phyloP scores from a whole-genome alignment of 208 protist genomes.

The Trichomonas vaginalis region DNA sequence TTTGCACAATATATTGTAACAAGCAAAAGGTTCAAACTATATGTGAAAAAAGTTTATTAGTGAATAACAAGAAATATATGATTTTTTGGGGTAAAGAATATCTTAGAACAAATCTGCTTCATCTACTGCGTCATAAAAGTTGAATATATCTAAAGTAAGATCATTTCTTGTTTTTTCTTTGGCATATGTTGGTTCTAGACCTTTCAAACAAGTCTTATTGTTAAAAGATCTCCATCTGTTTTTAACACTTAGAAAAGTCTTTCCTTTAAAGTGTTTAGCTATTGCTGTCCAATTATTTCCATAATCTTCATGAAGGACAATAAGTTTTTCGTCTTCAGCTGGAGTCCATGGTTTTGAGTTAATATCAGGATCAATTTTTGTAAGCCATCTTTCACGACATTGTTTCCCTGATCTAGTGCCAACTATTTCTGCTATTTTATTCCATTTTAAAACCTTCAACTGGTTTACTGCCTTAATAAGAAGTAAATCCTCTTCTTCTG shows the following conservation, averaged over 20 bases:
- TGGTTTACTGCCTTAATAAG: background rate
- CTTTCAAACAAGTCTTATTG: too few species aligned
- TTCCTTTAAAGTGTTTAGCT: background rate
- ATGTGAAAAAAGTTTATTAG: too few species aligned
- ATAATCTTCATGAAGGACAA: background rate
- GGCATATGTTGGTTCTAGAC: too few species aligned
- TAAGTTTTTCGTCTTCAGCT: background rate
- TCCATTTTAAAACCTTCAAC: background rate
- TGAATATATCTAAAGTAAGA: too few species aligned
- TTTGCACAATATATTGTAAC: too few species aligned
- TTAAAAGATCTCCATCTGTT: too few species aligned
- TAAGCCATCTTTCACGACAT: background rate
- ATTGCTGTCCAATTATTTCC: conserved; percentile 7
- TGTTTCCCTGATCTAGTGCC: background rate
- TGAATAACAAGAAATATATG: too few species aligned
- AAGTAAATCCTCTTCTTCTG: background rate
- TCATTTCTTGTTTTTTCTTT: too few species aligned
- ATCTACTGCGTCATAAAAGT: too few species aligned
- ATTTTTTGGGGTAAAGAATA: too few species aligned
- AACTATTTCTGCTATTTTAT: background rate
- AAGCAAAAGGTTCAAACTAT: too few species aligned
- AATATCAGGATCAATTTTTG: background rate
- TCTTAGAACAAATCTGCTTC: too few species aligned
- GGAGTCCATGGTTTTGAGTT: background rate
- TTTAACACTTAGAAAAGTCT: background rate